phyloP scores from a whole-genome alignment of 1,284 basidiomycete species.

The Malassezia vespertilionis region DNA sequence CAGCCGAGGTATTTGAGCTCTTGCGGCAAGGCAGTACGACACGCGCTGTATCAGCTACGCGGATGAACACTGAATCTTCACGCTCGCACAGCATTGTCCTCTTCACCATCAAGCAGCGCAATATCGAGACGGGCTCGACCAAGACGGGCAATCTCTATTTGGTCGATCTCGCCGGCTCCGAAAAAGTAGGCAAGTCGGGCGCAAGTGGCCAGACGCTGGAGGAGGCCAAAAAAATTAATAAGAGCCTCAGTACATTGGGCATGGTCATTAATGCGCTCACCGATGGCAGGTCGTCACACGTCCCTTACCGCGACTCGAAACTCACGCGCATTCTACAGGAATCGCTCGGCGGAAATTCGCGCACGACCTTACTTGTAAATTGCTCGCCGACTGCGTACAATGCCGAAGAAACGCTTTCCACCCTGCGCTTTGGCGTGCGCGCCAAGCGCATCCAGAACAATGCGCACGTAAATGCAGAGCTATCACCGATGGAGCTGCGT shows the following conservation, averaged over 20 bases:
- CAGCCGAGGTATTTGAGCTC: conserved; percentile 84
- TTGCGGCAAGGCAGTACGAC: conserved; percentile 90
- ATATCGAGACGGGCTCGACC: conserved; percentile 85
- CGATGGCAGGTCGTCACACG: conserved; percentile 81
- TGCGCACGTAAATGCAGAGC: conserved; percentile 92
- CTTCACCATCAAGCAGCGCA: conserved; percentile 90
- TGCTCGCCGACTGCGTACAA: conserved; percentile 97
- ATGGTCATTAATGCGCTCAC: conserved; percentile 99
- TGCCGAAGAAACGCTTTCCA: conserved; percentile 90
- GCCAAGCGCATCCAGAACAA: conserved; percentile 99
- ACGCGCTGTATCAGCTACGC: conserved; percentile 80
- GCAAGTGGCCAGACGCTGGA: conserved; percentile 97
- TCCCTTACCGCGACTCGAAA: conserved; percentile 98
- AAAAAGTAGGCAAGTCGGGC: conserved; percentile 98
- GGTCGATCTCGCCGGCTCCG: conserved; percentile 94
- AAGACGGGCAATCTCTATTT: conserved; percentile 96
- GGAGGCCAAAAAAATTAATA: conserved; percentile 99
- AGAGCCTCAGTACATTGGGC: conserved; percentile 87
- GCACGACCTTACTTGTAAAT: conserved; percentile 97
- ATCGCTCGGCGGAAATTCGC: conserved; percentile 95
- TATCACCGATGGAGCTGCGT: conserved; percentile 92
- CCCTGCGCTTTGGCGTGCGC: conserved; percentile 82
- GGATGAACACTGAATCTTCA: conserved; percentile 99
- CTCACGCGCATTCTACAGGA: conserved; percentile 99
- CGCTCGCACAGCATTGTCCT: conserved; percentile 98